phyloP scores from a whole-genome alignment of 148 eudicot species.

The Oxyria digyna region DNA sequence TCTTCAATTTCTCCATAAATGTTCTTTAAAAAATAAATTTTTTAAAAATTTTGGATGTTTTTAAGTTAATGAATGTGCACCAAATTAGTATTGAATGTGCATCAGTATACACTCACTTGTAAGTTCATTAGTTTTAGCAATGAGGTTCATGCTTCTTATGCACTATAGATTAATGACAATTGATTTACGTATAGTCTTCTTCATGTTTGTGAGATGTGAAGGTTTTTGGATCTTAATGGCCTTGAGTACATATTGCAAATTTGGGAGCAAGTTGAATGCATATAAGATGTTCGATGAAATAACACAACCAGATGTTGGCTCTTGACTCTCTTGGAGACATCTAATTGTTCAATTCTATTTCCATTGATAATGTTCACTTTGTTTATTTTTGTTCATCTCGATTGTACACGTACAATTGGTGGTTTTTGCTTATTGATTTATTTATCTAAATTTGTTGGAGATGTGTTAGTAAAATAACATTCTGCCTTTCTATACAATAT shows the following conservation, averaged over 20 bases:
- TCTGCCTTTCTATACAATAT: background rate
- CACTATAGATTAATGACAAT: too few relatives aligned
- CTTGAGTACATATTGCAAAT: background rate
- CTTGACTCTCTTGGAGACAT: background rate
- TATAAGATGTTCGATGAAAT: background rate
- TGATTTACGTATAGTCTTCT: too few relatives aligned
- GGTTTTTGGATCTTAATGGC: too few relatives aligned
- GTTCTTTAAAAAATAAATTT: too few relatives aligned
- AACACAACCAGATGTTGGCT: background rate
- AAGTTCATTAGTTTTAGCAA: too few relatives aligned
- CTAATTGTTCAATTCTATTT: background rate
- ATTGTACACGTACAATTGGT: background rate
- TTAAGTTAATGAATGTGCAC: too few relatives aligned
- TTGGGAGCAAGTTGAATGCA: background rate
- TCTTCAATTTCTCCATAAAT: too few relatives aligned
- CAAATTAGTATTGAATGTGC: too few relatives aligned
- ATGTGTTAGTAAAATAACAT: background rate
- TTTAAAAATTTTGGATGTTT: too few relatives aligned
- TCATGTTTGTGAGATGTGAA: too few relatives aligned
- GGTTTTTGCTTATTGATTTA: background rate
- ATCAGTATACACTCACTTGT: too few relatives aligned
- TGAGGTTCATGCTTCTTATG: too few relatives aligned
- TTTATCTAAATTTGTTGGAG: background rate
- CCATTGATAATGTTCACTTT: background rate
- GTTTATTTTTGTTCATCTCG: background rate